Evolutionary conservation across 2,329 filamentous ascomycete genomes (phyloP), one percentile per base, ranked within the genome.

Genomic region (Thelonectria discophora): DNA sequence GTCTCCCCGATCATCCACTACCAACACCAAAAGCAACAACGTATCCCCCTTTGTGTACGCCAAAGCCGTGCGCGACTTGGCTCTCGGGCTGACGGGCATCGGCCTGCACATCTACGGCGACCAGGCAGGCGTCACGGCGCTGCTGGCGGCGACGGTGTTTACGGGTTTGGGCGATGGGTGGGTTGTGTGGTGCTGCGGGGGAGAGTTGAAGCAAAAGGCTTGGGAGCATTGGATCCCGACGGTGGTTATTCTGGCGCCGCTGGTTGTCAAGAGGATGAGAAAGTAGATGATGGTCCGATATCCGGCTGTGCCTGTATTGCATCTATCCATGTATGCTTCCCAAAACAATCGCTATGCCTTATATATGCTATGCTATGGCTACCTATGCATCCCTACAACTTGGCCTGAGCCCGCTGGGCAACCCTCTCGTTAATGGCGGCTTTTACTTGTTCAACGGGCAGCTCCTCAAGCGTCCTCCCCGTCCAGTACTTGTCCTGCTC

Each of bases 401-500:
- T 68, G 1, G 65, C 47, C 42, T 67, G 63, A 2, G 72, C 65
- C 32, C 72, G 65, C 37, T 71, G 66, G 9, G 59, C 67, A 49
- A 71, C 69, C 69, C 69, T 70, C 9, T 70, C 69, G 12, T 58
- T 39, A 57, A 71, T 71, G 20, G 67, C 69, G 47, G 62, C 9
- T 56, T 71, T 62, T 37, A 71, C 69, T 62, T 71, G 64, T 10
- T 70, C 58, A 52, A 65, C 58, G 1, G 69, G 69, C 58, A 91
- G 76, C 34, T 90, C 81, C 12, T 81, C 78, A 1, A 88, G 74
- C 30, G 82, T 74, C 68, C 79, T 82, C 0, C 89, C 89, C 0
- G 89, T 91, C 90, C 90, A 93, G 64, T 81, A 81, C 54, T 74
- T 77, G 62, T 84, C 81, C 74, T 91, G 90, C 75, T 91, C 90